A percentile compares a stretch with the other conserved stretches of the same genome.
Conservation (phyloP, 2,329 filamentous ascomycete species). For the Pyrenophora graminea region DNA sequence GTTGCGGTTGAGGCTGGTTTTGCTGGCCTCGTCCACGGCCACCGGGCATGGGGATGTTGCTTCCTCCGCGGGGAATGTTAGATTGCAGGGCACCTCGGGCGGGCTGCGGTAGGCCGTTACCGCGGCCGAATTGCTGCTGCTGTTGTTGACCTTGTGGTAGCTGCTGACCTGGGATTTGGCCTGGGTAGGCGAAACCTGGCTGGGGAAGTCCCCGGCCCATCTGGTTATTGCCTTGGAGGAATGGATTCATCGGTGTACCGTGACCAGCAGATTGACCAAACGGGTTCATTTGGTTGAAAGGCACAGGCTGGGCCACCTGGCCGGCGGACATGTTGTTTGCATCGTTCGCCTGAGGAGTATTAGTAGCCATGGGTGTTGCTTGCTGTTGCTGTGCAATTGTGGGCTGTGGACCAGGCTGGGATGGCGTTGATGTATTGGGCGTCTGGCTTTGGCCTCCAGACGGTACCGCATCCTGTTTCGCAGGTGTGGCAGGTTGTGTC, state of each 20-base stretch:
- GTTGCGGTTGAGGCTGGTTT: constrained; percentile 21
- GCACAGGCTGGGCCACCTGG: constrained; percentile 11
- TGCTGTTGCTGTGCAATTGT: constrained; percentile 20
- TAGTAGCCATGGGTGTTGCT: neutral
- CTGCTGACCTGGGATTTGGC: constrained; percentile 12
- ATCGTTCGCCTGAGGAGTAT: constrained; percentile 22
- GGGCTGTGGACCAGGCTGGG: constrained; percentile 5
- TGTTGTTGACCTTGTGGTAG: constrained; percentile 24
- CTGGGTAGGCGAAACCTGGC: constrained; percentile 28
- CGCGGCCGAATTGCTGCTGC: constrained; percentile 21
- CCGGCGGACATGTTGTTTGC: constrained; percentile 11
- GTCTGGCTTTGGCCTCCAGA: constrained; percentile 1
- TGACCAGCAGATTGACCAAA: constrained; percentile 20
- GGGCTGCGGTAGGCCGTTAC: constrained; percentile 23
- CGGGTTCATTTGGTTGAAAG: constrained; percentile 14
- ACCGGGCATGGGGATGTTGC: constrained; percentile 39
- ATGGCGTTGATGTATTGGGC: constrained; percentile 5
- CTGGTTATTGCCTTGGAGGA: constrained; percentile 16
- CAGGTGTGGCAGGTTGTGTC: constrained; percentile 24
- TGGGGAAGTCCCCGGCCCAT: constrained; percentile 29
- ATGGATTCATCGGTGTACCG: constrained; percentile 15
- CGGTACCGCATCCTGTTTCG: constrained; percentile 14
- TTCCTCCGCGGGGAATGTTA: constrained; percentile 39
- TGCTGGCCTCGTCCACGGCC: constrained; percentile 28
- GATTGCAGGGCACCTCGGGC: constrained; percentile 36